Base-by-base conservation (phyloP, 768 basidiomycete species). In the Psilocybe azurescens region DNA sequence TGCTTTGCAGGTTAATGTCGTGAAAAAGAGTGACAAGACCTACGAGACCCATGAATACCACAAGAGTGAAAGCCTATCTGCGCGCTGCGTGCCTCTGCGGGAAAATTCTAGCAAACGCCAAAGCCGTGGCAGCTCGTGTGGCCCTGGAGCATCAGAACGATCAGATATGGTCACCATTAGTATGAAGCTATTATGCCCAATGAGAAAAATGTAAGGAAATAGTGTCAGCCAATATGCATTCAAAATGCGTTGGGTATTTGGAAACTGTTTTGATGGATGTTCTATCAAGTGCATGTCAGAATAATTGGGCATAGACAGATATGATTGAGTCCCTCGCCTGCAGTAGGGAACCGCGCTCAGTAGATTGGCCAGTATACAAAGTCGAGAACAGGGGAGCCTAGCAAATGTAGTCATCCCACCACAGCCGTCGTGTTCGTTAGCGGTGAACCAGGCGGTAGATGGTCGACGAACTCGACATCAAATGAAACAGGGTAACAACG, bases 381-480 rank as follows among this genome's bases (percentile, higher is more conserved):
- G 56, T 57, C 48, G 36, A 52, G 39, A 8, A 52, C 20, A 24
- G 38, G 16, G 2, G 48, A 14, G 6, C 18, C n/a, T 11, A 52
- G 28, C 7, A 58, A 28, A 58, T 24, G 7, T 29, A 38, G 20
- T 51, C 57, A 28, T 58, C 57, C 57, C 36, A 58, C 57, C 48
- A 51, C 9, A 20, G 8, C 0, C 49, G 33, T n/a, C 50, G 48
- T 36, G 51, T 58, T 16, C 57, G 32, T 39, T 50, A 58, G 32
- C 57, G 57, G 24, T 58, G 57, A n/a, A 50, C 24, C 9, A 58
- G 38, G 7, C 57, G 48, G 47, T 51, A 58, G 20, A 51, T 29
- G 20, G 57, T 51, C 10, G 32, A 39, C n/a, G 18, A n/a, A 20
- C 14, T 33, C 8, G 28, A 48, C 3, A 44, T 3, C 41, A n/a